Conservation (phyloP, 2,329 filamentous ascomycete genomes). For the Alternaria gaisen region DNA sequence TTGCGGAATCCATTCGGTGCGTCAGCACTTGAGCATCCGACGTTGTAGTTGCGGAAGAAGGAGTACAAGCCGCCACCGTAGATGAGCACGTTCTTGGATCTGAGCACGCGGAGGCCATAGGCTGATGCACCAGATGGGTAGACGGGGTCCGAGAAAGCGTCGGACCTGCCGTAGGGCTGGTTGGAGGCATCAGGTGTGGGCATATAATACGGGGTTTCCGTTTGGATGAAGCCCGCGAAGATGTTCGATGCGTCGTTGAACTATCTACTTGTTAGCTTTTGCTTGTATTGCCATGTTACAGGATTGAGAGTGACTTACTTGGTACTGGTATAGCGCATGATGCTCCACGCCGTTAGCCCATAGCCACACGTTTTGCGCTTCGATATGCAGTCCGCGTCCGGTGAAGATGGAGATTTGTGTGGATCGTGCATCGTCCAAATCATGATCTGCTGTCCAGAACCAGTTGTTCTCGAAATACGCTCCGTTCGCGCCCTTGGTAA, state of each 20-base stretch:
- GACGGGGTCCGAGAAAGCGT: conserved; percentile 71
- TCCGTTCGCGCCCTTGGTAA: conserved; percentile 63
- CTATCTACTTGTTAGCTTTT: neutral
- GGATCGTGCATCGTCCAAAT: conserved; percentile 79
- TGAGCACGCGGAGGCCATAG: conserved; percentile 71
- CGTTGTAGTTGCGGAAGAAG: conserved; percentile 72
- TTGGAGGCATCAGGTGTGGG: conserved; percentile 76
- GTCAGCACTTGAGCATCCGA: conserved; percentile 41
- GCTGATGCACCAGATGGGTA: conserved; percentile 64
- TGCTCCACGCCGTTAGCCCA: conserved; percentile 76
- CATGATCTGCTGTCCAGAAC: conserved; percentile 92
- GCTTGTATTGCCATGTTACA: neutral
- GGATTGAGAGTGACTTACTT: conserved; percentile 50
- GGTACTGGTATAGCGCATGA: conserved; percentile 78
- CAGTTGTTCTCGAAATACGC: conserved; percentile 90
- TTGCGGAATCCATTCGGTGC: conserved; percentile 43
- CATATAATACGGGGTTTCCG: conserved; percentile 88
- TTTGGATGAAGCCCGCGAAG: conserved; percentile 85
- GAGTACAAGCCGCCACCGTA: conserved; percentile 75
- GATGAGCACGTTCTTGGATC: conserved; percentile 64
- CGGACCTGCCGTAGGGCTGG: conserved; percentile 64
- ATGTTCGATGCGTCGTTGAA: conserved; percentile 78
- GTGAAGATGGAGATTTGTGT: conserved; percentile 84
- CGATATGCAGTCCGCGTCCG: conserved; percentile 82
- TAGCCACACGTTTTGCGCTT: conserved; percentile 59